Percentiles rank a stretch among this genome's conserved stretches.
Conservation (phyloP, 768 basidiomycete genomes). For the Stropharia rugosoannulata region DNA sequence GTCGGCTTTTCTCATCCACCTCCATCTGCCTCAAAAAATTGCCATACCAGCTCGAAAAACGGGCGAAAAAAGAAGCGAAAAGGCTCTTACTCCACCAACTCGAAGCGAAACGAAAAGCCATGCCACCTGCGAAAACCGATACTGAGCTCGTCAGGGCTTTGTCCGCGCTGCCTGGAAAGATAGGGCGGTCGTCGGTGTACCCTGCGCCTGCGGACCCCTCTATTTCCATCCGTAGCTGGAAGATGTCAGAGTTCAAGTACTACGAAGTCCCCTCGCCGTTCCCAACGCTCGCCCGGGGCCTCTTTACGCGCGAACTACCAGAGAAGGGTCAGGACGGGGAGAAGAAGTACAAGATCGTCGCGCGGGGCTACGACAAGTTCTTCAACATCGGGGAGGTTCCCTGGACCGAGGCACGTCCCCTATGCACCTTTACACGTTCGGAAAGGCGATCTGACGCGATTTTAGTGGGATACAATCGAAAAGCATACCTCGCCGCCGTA, state of each 20-base stretch:
- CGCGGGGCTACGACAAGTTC: constrained; percentile 97
- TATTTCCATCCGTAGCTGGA: constrained; percentile 80
- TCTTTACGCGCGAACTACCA: constrained; percentile 67
- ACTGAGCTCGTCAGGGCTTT: constrained; percentile 62
- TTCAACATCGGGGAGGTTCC: constrained; percentile 97
- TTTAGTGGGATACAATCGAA: constrained; percentile 75
- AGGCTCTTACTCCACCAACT: no score
- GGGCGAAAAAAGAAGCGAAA: no score
- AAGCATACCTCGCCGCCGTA: constrained; percentile 75
- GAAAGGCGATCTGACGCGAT: background rate
- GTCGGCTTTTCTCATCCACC: constrained; percentile 7
- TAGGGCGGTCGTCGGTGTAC: constrained; percentile 61
- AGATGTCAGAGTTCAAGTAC: constrained; percentile 97
- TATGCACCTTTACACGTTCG: no score
- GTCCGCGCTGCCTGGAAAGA: constrained; percentile 49
- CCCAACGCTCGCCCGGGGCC: constrained; percentile 90
- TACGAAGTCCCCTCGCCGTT: constrained; percentile 88
- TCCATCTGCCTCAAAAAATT: constrained; percentile 3
- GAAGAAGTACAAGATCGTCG: constrained; percentile 63
- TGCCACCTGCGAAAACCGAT: constrained; percentile 29
- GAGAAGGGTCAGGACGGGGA: constrained; percentile 17
- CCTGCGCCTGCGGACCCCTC: constrained; percentile 53
- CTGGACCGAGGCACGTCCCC: no score
- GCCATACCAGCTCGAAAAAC: no score
- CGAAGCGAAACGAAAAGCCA: constrained; percentile 1